Evolutionary conservation across 2,329 filamentous ascomycete species (phyloP), one percentile per base, ranked within the genome.

Genomic region (Xylariomycetidae sp.): DNA sequence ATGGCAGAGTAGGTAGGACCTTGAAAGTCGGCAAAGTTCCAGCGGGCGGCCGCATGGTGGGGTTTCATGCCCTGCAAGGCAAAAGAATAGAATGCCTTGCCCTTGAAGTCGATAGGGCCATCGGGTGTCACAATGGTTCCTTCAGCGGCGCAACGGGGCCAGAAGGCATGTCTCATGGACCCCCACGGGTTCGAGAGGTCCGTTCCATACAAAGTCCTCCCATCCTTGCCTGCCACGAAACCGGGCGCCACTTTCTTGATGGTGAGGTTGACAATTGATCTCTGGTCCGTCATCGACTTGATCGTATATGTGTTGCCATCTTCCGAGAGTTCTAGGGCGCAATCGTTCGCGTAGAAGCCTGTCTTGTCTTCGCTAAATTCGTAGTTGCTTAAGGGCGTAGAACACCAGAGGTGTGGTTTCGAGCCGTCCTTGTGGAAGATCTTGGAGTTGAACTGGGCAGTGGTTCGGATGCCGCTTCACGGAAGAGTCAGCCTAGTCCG

Each of bases 51-150:
- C 39, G 88, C 85, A 59, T 98, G 94, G 62, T 98, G 92, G 25
- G 92, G 92, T 74, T 98, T 98, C 90, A 97, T 97, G 59, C 89
- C 92, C 67, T 97, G 92, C 31, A 97, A 68, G 25, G 88, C 89
- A 60, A 92, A 84, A 46, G 83, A 72, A 64, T 88, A 90, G 52
- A 94, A 69, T 19, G 81, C 88, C 43, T 72, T 77, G 37, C 90
- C 90, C 53, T 78, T 82, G 59, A 95, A 80, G 58, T 95, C 82
- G 42, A 95, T 71, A 23, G 84, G 78, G 30, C 88, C 87, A 20
- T 87, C 80, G 51, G 85, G 76, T 40, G 88, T 94, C 44, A 85
- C 79, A 59, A 97, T 88, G 47, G 75, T 85, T 32, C 92, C 92
- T 61, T 90, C 84, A 10, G 83, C 78, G 29, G 69, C 72, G 62